Evolutionary conservation across 2,329 filamentous ascomycete genomes (phyloP), one percentile per base, ranked within the genome.

Genomic region (Clonostachys sp.): DNA sequence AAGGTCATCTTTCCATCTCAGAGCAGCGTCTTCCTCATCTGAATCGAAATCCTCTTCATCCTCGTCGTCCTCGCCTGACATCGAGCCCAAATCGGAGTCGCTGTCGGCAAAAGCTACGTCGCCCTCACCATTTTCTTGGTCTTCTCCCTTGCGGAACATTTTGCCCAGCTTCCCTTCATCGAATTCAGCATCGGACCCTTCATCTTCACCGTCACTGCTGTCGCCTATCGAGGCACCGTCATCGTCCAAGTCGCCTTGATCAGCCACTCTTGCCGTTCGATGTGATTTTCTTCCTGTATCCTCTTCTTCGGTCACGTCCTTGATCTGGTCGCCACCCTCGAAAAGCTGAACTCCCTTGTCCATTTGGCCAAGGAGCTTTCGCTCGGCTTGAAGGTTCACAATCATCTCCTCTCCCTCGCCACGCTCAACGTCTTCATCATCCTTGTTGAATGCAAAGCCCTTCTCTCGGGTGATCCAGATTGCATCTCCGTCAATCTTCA

Each of bases 331-430:
- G 24, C 91, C 90, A 34, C 85, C 87, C 46, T 83, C 83, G 68
- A 99, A 99, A 3, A 99, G 78, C 60, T 90, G 85, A 10, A 99
- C 82, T 38, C 91, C 91, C 43, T 86, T 80, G 34, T 91, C 87
- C 12, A 83, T 89, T 61, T 95, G 82, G 50, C 92, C 94, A 1
- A 97, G 80, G 12, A 96, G 70, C 55, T 79, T 85, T 47, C 91
- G 80, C 66, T 94, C 90, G 17, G 83, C 83, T 61, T 99, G 94
- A 5, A 99, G 74, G 20, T 86, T 87, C 39, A 99, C 84, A 53
- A 99, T 94, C 66, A 99, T 82, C 66, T 96, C 91, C 64, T 99
- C 94, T 39, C 94, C 94, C 46, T 97, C 78, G n/a, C 94, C 94
- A 42, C 89, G 83, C 56, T 96, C 88, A 33, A 78, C 78, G 12